Evolutionary conservation across 140 eudicot species (phyloP), one percentile per base, ranked within the genome.

Genomic region (Bidens hawaiensis): DNA sequence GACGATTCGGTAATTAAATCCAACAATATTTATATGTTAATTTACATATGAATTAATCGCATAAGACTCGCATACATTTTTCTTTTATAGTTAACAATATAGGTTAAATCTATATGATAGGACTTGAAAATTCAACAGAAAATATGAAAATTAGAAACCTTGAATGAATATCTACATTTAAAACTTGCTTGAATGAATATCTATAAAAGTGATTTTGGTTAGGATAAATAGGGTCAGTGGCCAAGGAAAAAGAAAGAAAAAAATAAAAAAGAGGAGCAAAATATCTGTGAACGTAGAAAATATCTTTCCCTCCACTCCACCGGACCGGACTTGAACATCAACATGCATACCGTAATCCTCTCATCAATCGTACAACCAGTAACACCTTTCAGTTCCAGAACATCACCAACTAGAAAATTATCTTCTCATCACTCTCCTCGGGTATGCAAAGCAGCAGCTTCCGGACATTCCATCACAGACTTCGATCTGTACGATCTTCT

Each of bases 381-480:
- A 50, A 33, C 71, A 36, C 26, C 72, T 64, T 9, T 31, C 60
- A 69, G 47, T 43, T 45, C 67, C 65, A 72, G 48, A 72, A 0
- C 71, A 64, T 23, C 67, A 33, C 26, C 70, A 7, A 27, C 3
- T 16, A 71, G 27, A 6, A 23, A 21, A 19, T n/a, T n/a, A n/a
- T 27, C 26, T 6, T 67, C 72, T 5, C 27, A 45, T 17, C 59
- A 34, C 10, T 10, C 61, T 16, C 63, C 74, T 61, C 41, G 70
- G 16, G 30, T 62, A 11, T 77, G 87, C 17, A 73, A 62, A 70
- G 80, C n/a, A n/a, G n/a, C 75, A 9, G 50, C 74, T 10, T 70
- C n/a, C n/a, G n/a, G n/a, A n/a, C n/a, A 75, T 27, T 78, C 85
- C 5, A 76, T 78, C 12, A 63, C 88, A 0, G 91, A 87, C 36